These are phyloP conservation scores for Solanum habrochaites DNA, from an alignment of 257 asterid species.

Conservation along the genomic window DNA sequence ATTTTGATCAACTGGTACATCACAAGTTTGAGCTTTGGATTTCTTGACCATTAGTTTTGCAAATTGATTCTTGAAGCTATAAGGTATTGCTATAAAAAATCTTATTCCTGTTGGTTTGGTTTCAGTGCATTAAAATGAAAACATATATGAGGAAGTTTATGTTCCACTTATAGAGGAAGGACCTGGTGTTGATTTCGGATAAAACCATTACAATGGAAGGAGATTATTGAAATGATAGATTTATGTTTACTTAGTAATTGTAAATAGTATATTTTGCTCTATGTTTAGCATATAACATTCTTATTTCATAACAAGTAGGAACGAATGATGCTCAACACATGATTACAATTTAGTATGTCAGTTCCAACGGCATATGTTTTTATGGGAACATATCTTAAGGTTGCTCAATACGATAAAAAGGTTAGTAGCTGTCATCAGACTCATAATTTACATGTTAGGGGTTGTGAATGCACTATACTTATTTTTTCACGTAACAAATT, in stretches of 20 bases:
- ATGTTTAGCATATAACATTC: background rate
- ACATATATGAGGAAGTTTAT: slow-evolving; percentile 56
- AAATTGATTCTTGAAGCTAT: slow-evolving; percentile 62
- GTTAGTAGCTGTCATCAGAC: slow-evolving; percentile 10
- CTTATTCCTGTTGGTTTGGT: slow-evolving; percentile 77
- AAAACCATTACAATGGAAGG: slow-evolving; percentile 62
- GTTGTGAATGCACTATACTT: background rate
- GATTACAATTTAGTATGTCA: slow-evolving; percentile 63
- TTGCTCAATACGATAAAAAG: slow-evolving; percentile 73
- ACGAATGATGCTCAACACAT: slow-evolving; percentile 20
- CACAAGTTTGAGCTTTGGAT: slow-evolving; percentile 79
- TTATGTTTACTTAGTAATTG: background rate
- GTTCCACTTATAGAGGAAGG: slow-evolving; percentile 73
- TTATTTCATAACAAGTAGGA: background rate
- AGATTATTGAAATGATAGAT: slow-evolving; percentile 72
- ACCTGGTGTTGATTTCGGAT: slow-evolving; percentile 70
- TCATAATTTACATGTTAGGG: background rate
- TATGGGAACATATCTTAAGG: slow-evolving; percentile 68
- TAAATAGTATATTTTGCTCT: background rate
- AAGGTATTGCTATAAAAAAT: slow-evolving; percentile 62
- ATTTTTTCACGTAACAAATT: background rate
- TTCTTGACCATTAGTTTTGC: slow-evolving; percentile 65
- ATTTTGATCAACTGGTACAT: slow-evolving; percentile 44
- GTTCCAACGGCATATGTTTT: slow-evolving; percentile 88
- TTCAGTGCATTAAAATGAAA: slow-evolving; percentile 82